phyloP scores from a whole-genome alignment of 2,329 filamentous ascomycete genomes.

The Colletotrichum sp. region DNA sequence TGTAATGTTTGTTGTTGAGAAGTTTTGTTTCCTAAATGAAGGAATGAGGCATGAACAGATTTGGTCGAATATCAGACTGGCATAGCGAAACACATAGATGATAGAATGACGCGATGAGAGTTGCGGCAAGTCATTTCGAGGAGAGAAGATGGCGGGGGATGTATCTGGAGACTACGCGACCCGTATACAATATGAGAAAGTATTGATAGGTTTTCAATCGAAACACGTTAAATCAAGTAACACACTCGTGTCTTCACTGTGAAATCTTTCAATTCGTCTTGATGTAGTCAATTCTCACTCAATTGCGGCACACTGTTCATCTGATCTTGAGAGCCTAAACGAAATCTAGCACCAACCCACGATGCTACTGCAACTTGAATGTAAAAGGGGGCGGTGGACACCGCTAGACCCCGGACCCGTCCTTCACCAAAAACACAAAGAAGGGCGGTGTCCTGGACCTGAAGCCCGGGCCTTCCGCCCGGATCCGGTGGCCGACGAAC shows the following conservation, averaged over 20 bases:
- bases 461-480: neutral
- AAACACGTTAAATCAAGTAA: neutral
- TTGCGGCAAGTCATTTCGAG: neutral
- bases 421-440: neutral
- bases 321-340: neutral
- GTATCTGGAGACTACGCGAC: neutral
- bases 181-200: neutral
- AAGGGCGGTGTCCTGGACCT: neutral
- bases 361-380: neutral
- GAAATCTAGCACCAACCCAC: neutral
- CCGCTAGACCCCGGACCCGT: neutral
- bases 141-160: neutral
- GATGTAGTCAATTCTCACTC: neutral
- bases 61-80: constrained; percentile 12
- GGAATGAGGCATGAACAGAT: neutral
- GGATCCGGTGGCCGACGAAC: neutral
- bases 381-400: neutral
- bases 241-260: neutral
- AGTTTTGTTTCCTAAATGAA: neutral
- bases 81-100: constrained; percentile 10
- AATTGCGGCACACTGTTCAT: neutral
- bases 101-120: constrained; percentile 8
- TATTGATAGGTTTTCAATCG: neutral
- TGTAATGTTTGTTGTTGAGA: constrained; percentile 4
- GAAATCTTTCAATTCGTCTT: neutral